Base-by-base conservation (phyloP, 2,329 filamentous ascomycete species). In the Colletotrichum coccodes region DNA sequence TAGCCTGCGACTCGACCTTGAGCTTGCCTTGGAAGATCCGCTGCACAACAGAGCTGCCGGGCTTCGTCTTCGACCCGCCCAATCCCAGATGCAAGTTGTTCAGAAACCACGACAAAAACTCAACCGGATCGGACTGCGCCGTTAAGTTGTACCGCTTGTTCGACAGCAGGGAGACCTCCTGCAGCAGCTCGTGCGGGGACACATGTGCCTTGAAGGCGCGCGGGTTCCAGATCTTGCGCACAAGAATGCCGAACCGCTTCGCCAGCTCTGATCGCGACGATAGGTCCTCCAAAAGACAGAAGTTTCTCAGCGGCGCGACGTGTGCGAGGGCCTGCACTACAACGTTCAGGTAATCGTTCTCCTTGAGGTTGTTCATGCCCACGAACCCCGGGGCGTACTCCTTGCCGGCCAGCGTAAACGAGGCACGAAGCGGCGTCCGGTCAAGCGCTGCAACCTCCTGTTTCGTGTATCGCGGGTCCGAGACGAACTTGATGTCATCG, bases 281-380 rank as follows among this genome's bases (percentile, higher is more conserved):
- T 59, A 98, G 91, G 73, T 97, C 89, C 77, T 97, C 94, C 1
- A 98, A 88, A 75, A 99, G 90, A 77, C 98, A 91, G 82, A 90
- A 98, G 79, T 98, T 98, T 38, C 96, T 90, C 73, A 99, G 84
- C 4, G 96, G 95, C 23, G 91, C 85, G 30, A 98, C 94, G 80
- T 99, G 96, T 3, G 95, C 91, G 42, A 99, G 87, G 7, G 95
- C 92, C 80, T 99, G 96, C 56, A 97, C 92, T 3, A 98, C 89
- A 30, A 97, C 95, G 78, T 99, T 99, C 77, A 98, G 88, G 82
- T 99, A 99, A 84, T 99, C 96, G 82, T 99, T 99, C 67, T 96
- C 94, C 81, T 99, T 99, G 86, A 99, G 98, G 82, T 99, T 99
- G 86, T 99, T 99, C 93, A 99, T 97, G 73, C 96, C 96, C 70